These are phyloP conservation scores for Trametes cingulata DNA, from an alignment of 768 basidiomycete genomes.

Conservation along the genomic window DNA sequence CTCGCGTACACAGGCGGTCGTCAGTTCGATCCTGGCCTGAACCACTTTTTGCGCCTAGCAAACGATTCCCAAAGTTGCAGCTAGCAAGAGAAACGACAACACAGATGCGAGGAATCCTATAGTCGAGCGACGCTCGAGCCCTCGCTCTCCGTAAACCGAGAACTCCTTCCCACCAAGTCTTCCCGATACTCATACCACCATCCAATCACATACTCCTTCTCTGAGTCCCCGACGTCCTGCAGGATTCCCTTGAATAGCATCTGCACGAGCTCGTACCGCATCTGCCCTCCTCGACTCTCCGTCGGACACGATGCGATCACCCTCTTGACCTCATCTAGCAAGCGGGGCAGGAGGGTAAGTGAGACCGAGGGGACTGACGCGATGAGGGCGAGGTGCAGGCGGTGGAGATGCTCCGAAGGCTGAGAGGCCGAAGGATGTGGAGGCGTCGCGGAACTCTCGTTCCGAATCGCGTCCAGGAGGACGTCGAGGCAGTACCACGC, in stretches of 20 bases:
- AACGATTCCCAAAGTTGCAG: too few species aligned
- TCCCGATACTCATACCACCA: conserved; percentile 68
- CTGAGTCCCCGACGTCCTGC: conserved; percentile 64
- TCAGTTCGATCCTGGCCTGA: too few species aligned
- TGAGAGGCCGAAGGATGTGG: background rate
- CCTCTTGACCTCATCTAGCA: conserved; percentile 48
- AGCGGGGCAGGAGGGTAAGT: conserved; percentile 51
- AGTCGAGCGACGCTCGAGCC: too few species aligned
- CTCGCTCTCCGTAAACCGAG: too few species aligned
- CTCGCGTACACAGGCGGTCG: too few species aligned
- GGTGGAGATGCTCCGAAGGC: conserved; percentile 41
- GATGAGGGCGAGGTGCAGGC: conserved; percentile 64
- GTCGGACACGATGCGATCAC: conserved; percentile 2
- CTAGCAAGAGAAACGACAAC: too few species aligned
- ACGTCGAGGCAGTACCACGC: conserved; percentile 69
- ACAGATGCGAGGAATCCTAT: too few species aligned
- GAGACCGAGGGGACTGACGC: conserved; percentile 67
- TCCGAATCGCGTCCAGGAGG: conserved; percentile 50
- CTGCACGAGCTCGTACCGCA: conserved; percentile 49
- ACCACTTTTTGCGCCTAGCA: background rate
- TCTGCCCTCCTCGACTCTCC: background rate
- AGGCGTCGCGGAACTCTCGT: background rate
- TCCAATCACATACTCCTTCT: conserved; percentile 63
- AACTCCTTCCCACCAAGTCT: background rate
- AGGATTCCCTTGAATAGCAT: conserved; percentile 65